Evolutionary conservation across 2,329 filamentous ascomycete genomes (phyloP), one percentile per base, ranked within the genome.

Genomic region (Apiospora marii): DNA sequence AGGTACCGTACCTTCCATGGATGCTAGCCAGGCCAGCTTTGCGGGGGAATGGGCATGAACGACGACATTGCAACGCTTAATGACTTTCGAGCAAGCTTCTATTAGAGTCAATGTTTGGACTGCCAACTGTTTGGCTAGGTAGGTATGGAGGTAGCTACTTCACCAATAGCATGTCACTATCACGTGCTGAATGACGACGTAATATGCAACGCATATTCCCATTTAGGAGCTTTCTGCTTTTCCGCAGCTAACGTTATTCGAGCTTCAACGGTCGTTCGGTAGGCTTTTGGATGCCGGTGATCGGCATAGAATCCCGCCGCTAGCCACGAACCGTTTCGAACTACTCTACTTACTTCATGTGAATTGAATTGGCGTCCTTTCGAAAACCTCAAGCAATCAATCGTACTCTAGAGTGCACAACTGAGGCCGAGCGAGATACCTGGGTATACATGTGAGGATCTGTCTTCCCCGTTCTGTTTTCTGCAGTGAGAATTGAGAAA

Each of bases 401-500:
- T 13, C 13, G 49, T 27, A n/a, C 5, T 12, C n/a, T 48, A 1
- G 48, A 24, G 14, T 51, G 8, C n/a, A n/a, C 3, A 51, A 14
- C 10, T 22, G n/a, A 27, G 1, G 12, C n/a, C 22, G 48, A 49
- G 12, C 13, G 4, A 13, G 51, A 34, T 64, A 64, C 58, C n/a
- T 64, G 34, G 22, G 10, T 64, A 41, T 64, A 64, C 58, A n/a
- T 41, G 16, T 6, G 22, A 6, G 6, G 53, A 58, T 58, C 51
- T 58, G 30, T 10, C 53, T n/a, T 34, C 53, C 30, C 27, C 24
- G 27, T 53, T 12, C 16, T n/a, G 46, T 8, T 22, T 51, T 22
- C 53, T 37, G 53, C 53, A 61, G 53, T 61, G 53, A 61, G 53
- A 61, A 61, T 61, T 61, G 53, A 61, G 53, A 61, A 37, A n/a